Base-by-base conservation (phyloP, 108 stramenopile genomes). In the Seminavis robusta region DNA sequence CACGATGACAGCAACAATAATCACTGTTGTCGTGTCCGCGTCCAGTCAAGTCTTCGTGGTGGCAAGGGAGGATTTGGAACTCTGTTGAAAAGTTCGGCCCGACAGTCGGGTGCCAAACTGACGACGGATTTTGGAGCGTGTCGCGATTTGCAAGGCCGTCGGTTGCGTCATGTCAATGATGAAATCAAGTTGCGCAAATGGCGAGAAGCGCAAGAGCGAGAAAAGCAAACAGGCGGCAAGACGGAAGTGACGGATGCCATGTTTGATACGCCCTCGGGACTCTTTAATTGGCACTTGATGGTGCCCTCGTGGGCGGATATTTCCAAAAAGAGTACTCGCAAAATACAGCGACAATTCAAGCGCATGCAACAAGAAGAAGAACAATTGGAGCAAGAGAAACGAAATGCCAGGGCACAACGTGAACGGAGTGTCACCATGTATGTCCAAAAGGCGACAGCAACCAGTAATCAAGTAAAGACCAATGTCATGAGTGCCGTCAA, bases 51-150 rank as follows among this genome's bases (percentile, higher is more conserved):
- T 34, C 52, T 88, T 27, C 73, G 47, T 0, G 94, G 92, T 24
- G 94, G 94, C 7, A 95, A 95, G 62, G 96, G 97, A 10, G 97
- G 97, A 2, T 98, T 98, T 63, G 97, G 97, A 17, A 95, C 97
- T 1, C 78, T 95, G 28, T 79, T 98, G 40, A 93, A 94, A 42
- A 90, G 94, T 3, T 88, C 90, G 52, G 89, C 94, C 19, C 85
- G 92, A 56, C 90, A 92, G 69, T 91, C 85, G 7, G 93, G 88
- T 2, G 88, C 84, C 33, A 88, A 86, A 28, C 65, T 68, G 13
- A 95, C 94, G 0, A 79, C 88, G n/a, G 94, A 99, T 61, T 99
- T 98, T 76, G 95, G 96, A 4, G 98, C 98, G 0, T 99, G 98
- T 63, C 92, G 98, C 7, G 98, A 99, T 74, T 73, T 99, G 57